Conservation (phyloP, 2,329 filamentous ascomycete genomes). For the Amauroascus niger region DNA sequence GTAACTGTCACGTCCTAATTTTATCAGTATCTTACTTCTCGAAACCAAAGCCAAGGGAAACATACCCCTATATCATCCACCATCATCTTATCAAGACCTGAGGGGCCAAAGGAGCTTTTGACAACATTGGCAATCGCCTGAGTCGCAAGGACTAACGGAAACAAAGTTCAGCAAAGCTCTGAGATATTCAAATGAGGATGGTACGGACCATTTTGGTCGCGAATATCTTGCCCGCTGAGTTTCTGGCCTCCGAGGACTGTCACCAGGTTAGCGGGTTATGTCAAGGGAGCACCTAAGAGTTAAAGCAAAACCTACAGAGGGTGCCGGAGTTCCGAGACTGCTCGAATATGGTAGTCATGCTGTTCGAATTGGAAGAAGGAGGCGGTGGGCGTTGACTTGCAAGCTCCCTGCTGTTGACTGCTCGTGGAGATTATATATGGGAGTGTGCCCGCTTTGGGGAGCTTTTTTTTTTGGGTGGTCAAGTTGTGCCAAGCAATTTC, state of each 20-base stretch:
- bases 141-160: conserved; percentile 66
- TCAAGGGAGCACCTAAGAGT: conserved; percentile 9
- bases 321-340: conserved; percentile 85
- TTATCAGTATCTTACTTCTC: conserved; percentile 19
- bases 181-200: conserved; percentile 7
- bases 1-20: conserved; percentile 89
- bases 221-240: conserved; percentile 91
- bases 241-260: conserved; percentile 87
- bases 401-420: conserved; percentile 22
- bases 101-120: conserved; percentile 96
- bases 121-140: conserved; percentile 98
- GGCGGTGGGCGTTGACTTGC: conserved; percentile 14
- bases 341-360: conserved; percentile 93
- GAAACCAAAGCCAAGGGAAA: neutral
- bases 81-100: conserved; percentile 99
- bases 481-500: conserved; percentile 26
- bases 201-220: conserved; percentile 80
- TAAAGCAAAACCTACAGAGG: conserved; percentile 52
- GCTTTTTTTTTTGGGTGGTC: conserved; percentile 10
- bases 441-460: conserved; percentile 4
- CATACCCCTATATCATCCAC: conserved; percentile 94
- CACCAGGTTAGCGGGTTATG: conserved; percentile 27
- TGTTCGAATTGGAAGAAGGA: conserved; percentile 18
- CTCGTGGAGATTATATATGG: neutral
- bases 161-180: conserved; percentile 15